Evolutionary conservation across 2,329 filamentous ascomycete genomes (phyloP), one percentile per base, ranked within the genome.

Genomic region (Colletotrichum caudatum): DNA sequence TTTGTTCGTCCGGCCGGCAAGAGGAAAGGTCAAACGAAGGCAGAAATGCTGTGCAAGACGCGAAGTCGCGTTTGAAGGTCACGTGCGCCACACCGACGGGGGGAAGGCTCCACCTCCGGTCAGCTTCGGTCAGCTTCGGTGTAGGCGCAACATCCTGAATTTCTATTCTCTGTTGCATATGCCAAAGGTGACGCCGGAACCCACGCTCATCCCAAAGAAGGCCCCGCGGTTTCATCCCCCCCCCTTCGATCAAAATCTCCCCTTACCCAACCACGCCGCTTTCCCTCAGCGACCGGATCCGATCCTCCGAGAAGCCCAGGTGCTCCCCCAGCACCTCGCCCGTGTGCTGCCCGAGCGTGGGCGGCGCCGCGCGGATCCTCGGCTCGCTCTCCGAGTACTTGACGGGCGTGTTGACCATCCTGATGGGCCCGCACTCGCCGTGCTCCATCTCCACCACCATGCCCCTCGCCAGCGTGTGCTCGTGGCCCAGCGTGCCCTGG

Each of bases 371-470:
- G 44, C 95, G 87, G 50, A 97, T 90, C 4, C 90, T 88, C 0
- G 95, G 94, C 75, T 88, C 90, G 35, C 92, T 93, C 75, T 95
- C 90, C 6, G 94, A 97, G 80, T 94, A 97, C 80, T 99, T 99
- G 71, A 99, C 91, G 0, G 96, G 96, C 0, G 94, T 97, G 78
- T 97, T 98, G 65, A 99, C 92, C 78, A 99, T 84, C 82, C 94
- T 95, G 74, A 99, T 92, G 0, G 91, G 88, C 0, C 96, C 96
- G 80, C 95, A 98, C 9, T 87, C 85, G 6, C 89, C 89, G 78
- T 99, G 96, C 0, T 97, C 89, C 56, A 98, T 85, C 78, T 97
- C 92, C 18, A 93, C 89, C 1, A 99, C 92, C 96, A 99, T 99
- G 71, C 91, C 88, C 69, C 96, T 89, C 29, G 95, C 95, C 83